These are phyloP conservation scores for Exobasidium rhododendri DNA, from an alignment of 1,284 basidiomycete species.

Conservation along the genomic window DNA sequence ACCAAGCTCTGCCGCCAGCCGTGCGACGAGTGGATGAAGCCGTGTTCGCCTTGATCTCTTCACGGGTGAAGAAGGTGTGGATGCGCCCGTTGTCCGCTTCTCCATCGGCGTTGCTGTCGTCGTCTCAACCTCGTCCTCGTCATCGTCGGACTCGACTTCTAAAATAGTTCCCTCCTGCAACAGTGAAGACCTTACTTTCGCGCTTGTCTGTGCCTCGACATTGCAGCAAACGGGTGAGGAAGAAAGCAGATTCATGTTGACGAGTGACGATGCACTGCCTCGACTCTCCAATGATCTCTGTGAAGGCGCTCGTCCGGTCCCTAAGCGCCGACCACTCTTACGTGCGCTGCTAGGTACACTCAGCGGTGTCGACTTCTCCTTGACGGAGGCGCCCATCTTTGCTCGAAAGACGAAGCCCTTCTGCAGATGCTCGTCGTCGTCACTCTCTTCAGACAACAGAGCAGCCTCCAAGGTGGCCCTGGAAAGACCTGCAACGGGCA, in stretches of 20 bases:
- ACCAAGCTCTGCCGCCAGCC: conserved; percentile 12
- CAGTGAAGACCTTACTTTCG: neutral
- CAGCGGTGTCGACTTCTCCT: neutral
- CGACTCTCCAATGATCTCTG: neutral
- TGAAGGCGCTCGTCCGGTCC: neutral
- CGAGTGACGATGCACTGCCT: neutral
- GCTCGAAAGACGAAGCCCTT: neutral
- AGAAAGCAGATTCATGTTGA: neutral
- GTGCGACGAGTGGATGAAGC: conserved; percentile 19
- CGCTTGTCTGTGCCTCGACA: neutral
- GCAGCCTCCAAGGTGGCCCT: neutral
- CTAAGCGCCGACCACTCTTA: neutral
- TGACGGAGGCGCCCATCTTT: neutral
- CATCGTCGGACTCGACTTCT: conserved; percentile 15
- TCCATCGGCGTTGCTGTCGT: neutral
- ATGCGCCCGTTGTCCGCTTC: neutral
- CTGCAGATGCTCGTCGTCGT: neutral
- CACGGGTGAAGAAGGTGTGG: conserved; percentile 6
- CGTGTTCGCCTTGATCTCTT: neutral
- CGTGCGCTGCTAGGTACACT: neutral
- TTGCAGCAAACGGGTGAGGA: neutral
- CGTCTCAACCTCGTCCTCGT: conserved; percentile 26
- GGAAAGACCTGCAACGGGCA: no score
- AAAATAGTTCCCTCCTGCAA: neutral
- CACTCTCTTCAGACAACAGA: neutral